Evolutionary conservation across 345 rosid genomes (phyloP).

Genomic region (Lepidium africanum): DNA sequence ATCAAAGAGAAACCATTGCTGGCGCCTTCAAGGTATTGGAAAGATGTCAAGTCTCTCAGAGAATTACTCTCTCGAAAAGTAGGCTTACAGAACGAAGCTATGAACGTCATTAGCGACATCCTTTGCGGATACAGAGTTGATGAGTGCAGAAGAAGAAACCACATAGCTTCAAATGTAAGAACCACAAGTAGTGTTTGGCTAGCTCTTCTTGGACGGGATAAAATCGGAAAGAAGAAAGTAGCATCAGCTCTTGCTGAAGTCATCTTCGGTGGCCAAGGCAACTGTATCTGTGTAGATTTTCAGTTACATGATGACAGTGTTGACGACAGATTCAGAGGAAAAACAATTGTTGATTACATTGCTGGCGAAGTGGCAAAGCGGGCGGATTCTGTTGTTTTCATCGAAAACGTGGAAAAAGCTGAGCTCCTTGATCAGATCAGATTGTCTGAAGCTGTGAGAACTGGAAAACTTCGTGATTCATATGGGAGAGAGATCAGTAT

Average conservation of each 20-base stretch:
- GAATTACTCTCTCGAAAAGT: conserved; percentile 44
- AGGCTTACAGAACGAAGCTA: conserved; percentile 59
- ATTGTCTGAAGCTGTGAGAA: conserved; percentile 46
- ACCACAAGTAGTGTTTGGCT: conserved; percentile 45
- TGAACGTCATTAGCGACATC: conserved; percentile 38
- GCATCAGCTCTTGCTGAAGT: conserved; percentile 55
- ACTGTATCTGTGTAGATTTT: conserved; percentile 43
- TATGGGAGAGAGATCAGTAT: conserved; percentile 45
- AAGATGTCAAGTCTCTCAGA: conserved; percentile 42
- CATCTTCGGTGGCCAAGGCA: conserved; percentile 38
- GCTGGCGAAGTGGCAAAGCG: conserved; percentile 44
- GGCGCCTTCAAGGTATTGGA: conserved; percentile 18
- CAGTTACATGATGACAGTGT: conserved; percentile 29
- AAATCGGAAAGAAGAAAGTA: conserved; percentile 53
- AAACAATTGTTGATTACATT: conserved; percentile 42
- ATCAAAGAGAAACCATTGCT: conserved; percentile 24
- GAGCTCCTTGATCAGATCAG: conserved; percentile 38
- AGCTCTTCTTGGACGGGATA: conserved; percentile 67
- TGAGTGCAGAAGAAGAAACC: conserved; percentile 17
- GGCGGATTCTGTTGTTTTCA: conserved; percentile 47
- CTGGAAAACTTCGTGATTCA: conserved; percentile 50
- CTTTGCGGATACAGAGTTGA: conserved; percentile 39
- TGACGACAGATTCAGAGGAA: conserved; percentile 37
- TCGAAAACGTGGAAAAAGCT: conserved; percentile 63
- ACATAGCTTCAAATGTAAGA: conserved; percentile 10